These are phyloP conservation scores for Laburnicola sp. DNA, from an alignment of 2,329 filamentous ascomycete species.

Conservation along the genomic window DNA sequence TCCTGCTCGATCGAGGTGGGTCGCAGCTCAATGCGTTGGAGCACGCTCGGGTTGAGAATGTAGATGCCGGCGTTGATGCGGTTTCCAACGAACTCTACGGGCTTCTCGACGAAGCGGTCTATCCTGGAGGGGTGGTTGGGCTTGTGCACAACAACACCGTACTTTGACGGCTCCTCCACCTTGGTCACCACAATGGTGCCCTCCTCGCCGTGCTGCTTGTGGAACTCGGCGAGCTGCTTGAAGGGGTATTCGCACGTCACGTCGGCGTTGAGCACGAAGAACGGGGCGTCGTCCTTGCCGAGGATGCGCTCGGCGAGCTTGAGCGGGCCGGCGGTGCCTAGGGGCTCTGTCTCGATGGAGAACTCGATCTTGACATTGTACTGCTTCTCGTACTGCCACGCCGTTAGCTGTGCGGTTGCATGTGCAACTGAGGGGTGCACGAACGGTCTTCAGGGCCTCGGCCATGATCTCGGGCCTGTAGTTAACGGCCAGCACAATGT, in stretches of 20 bases:
- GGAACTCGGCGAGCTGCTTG: slow-evolving; percentile 84
- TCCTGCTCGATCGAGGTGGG: slow-evolving; percentile 98
- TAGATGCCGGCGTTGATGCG: slow-evolving; percentile 99
- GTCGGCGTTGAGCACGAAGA: slow-evolving; percentile 98
- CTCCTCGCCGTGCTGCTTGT: slow-evolving; percentile 90
- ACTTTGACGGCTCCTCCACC: slow-evolving; percentile 98
- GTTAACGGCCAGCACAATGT: slow-evolving; percentile 98
- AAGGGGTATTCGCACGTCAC: slow-evolving; percentile 99
- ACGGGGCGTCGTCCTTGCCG: slow-evolving; percentile 88
- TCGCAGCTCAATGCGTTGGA: slow-evolving; percentile 89
- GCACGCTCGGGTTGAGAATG: slow-evolving; percentile 90
- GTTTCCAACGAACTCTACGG: slow-evolving; percentile 97
- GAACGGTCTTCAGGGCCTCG: slow-evolving; percentile 82
- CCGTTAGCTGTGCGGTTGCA: slow-evolving; percentile 16
- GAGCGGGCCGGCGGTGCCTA: slow-evolving; percentile 91
- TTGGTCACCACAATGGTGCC: slow-evolving; percentile 98
- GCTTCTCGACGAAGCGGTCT: slow-evolving; percentile 99
- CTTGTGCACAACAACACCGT: slow-evolving; percentile 98
- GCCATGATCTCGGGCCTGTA: slow-evolving; percentile 99
- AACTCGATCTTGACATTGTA: slow-evolving; percentile 97
- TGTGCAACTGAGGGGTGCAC: slow-evolving; percentile 26
- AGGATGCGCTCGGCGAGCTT: slow-evolving; percentile 94
- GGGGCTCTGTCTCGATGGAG: slow-evolving; percentile 92
- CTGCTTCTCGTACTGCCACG: slow-evolving; percentile 73
- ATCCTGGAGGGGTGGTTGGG: slow-evolving; percentile 87